phyloP scores from a whole-genome alignment of 495 filamentous ascomycete genomes.

The Penicillium mononematosum region DNA sequence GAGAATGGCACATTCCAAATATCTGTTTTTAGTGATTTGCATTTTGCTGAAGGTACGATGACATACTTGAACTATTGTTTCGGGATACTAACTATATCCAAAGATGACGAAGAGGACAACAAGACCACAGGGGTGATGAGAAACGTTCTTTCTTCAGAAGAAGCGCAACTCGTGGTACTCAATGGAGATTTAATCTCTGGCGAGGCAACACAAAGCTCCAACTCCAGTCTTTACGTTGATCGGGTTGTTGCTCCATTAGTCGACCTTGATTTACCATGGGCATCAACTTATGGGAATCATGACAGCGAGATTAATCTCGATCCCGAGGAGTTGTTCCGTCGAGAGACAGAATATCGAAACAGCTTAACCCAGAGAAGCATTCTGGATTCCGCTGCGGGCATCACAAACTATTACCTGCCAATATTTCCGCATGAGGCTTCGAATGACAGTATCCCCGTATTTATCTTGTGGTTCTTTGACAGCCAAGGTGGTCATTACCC shows the following conservation, averaged over 20 bases:
- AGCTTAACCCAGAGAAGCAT: constrained; percentile 50
- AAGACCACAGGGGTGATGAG: constrained; percentile 59
- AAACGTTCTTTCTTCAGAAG: constrained; percentile 53
- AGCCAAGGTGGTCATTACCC: constrained; percentile 59
- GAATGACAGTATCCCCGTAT: constrained; percentile 30
- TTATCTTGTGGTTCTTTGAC: constrained; percentile 74
- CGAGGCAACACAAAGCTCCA: constrained; percentile 59
- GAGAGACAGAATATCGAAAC: constrained; percentile 52
- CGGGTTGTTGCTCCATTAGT: constrained; percentile 59
- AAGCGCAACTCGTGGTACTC: constrained; percentile 58
- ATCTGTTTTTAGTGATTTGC: constrained; percentile 63
- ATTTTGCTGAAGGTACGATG: constrained; percentile 62
- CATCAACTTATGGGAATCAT: constrained; percentile 71
- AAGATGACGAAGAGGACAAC: constrained; percentile 56
- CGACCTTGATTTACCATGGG: constrained; percentile 55
- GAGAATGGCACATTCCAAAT: constrained; percentile 45
- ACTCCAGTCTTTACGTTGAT: constrained; percentile 57
- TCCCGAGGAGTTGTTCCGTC: constrained; percentile 47
- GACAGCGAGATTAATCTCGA: constrained; percentile 62
- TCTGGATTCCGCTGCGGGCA: constrained; percentile 43
- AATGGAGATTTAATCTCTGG: constrained; percentile 74
- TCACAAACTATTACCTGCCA: constrained; percentile 65
- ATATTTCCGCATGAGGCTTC: constrained; percentile 37
- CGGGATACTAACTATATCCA: constrained; percentile 17
- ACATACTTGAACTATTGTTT: background rate